phyloP scores from a whole-genome alignment of 2,329 filamentous ascomycete species.

The Grosmannia clavigera region DNA sequence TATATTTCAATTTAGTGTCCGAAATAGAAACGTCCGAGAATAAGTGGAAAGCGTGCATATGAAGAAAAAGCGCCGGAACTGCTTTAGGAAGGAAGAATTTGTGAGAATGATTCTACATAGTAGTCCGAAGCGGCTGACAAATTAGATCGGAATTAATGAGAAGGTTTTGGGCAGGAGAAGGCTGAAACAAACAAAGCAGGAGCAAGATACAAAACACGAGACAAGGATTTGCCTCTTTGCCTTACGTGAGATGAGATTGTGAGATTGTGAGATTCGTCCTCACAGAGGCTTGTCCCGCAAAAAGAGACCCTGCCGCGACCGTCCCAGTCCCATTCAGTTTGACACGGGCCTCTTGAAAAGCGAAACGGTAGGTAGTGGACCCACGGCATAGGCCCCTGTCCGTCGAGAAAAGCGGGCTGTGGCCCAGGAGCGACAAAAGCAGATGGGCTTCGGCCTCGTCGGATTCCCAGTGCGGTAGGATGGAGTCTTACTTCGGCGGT shows the following conservation, averaged over 20 bases:
- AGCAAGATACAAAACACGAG: not conserved
- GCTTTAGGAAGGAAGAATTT: not conserved
- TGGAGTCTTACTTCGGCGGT: not conserved
- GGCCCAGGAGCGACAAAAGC: not conserved
- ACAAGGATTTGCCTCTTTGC: not conserved
- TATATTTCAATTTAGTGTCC: not conserved
- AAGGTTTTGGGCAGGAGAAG: not conserved
- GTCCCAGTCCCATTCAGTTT: not conserved
- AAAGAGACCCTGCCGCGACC: not conserved
- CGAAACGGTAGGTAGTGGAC: not conserved
- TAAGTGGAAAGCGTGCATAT: not conserved
- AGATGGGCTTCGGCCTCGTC: not conserved
- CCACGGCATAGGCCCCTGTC: not conserved
- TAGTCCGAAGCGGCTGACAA: not conserved
- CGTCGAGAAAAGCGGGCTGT: not conserved
- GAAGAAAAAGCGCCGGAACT: not conserved
- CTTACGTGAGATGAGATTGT: not conserved
- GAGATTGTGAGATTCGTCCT: not conserved
- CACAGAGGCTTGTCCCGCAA: not conserved
- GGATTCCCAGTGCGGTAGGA: not conserved
- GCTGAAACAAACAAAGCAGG: not conserved
- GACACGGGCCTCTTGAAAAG: not conserved
- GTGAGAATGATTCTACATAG: not conserved
- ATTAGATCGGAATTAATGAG: not conserved
- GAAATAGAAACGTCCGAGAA: not conserved